Evolutionary conservation across 352 stramenopile species (phyloP).

Genomic region (Globisporangium apiculatum): DNA sequence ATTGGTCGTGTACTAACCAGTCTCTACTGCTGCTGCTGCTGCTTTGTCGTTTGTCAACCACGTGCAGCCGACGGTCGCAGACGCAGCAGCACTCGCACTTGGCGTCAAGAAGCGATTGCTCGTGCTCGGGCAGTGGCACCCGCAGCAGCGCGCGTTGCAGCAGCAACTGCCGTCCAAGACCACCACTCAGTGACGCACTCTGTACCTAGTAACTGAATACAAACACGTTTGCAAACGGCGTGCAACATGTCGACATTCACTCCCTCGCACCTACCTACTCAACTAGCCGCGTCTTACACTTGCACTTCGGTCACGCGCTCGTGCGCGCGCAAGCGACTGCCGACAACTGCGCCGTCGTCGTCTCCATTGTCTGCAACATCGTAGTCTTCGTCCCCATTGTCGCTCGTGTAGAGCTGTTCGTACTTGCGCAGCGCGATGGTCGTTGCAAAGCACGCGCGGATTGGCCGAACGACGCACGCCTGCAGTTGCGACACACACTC

Average conservation of each 20-base stretch:
- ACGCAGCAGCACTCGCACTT: slow-evolving; percentile 42
- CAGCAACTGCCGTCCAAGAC: not conserved
- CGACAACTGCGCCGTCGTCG: not conserved
- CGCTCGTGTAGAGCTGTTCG: slow-evolving; percentile 13
- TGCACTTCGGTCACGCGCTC: not conserved
- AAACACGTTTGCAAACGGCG: not conserved
- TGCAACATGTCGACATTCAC: not conserved
- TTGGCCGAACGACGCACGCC: slow-evolving; percentile 9
- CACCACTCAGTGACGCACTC: not conserved
- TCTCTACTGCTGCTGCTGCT: not conserved
- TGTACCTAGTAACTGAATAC: too few relatives aligned
- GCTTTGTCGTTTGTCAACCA: not conserved
- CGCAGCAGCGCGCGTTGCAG: slow-evolving; percentile 1
- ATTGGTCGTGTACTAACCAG: not conserved
- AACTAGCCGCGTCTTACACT: not conserved
- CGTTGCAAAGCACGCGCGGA: slow-evolving; percentile 8
- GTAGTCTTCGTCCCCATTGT: slow-evolving; percentile 11
- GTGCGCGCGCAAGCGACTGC: not conserved
- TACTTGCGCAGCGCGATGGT: slow-evolving; percentile 12
- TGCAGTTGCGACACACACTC: not conserved
- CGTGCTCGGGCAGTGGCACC: slow-evolving; percentile 39
- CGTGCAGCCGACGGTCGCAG: slow-evolving; percentile 19
- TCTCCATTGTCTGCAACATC: not conserved
- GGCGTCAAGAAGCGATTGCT: slow-evolving; percentile 55
- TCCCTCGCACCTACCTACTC: not conserved